Evolutionary conservation across 192 early-diverging fungal genomes (phyloP).

Genomic region (Hyaloraphidium curvatum): DNA sequence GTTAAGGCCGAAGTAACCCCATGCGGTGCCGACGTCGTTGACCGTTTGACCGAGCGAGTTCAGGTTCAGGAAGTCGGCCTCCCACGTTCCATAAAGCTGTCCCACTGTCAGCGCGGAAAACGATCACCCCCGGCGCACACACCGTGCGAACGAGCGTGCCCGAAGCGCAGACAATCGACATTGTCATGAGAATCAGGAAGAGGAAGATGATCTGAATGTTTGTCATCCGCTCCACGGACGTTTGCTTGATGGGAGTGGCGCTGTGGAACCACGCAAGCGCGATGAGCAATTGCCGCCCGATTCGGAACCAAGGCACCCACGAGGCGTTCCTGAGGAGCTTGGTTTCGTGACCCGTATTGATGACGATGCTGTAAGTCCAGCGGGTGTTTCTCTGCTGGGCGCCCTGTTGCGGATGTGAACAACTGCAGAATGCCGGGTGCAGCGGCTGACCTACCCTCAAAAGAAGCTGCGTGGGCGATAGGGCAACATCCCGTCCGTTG

Average conservation of each 20-base stretch:
- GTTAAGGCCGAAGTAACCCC: constrained; percentile 45
- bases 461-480: constrained; percentile 85
- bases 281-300: neutral
- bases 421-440: neutral
- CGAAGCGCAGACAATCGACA: constrained; percentile 72
- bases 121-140: constrained; percentile 2
- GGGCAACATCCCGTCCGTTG: constrained; percentile 50
- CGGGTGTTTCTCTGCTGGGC: constrained; percentile 83
- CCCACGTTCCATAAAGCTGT: constrained; percentile 21
- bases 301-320: constrained; percentile 10
- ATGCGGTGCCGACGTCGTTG: constrained; percentile 12
- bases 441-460: constrained; percentile 28
- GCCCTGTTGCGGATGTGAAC: constrained; percentile 31
- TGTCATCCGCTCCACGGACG: constrained; percentile 72
- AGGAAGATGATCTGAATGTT: constrained; percentile 88
- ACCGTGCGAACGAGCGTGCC: constrained; percentile 34
- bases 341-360: constrained; percentile 95
- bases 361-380: constrained; percentile 83
- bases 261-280: constrained; percentile 9
- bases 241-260: constrained; percentile 79
- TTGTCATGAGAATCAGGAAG: constrained; percentile 63
- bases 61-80: constrained; percentile 17
- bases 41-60: constrained; percentile 12
- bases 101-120: neutral
- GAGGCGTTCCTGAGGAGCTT: constrained; percentile 93